Evolutionary conservation across 1,284 basidiomycete genomes (phyloP).

Genomic region (Agaricales sp.): DNA sequence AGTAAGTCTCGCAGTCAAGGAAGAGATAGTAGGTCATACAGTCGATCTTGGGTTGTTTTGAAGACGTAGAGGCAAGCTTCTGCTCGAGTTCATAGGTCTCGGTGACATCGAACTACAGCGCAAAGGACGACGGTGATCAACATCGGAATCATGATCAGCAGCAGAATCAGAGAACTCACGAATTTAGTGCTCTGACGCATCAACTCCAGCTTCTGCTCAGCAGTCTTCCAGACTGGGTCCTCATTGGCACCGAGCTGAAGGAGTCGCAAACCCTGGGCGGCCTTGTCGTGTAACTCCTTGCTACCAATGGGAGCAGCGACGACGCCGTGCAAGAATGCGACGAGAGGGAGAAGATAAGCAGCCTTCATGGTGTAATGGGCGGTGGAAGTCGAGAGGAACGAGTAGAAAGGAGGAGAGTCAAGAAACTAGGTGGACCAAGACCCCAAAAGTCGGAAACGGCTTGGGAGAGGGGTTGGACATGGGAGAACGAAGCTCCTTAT

Average conservation of each 20-base stretch:
- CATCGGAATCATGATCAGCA: slow-evolving; percentile 12
- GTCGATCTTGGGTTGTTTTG: neutral
- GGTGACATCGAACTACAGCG: neutral
- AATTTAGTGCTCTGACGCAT: slow-evolving; percentile 24
- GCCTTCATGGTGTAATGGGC: neutral
- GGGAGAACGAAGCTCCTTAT: too few species aligned
- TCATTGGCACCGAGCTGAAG: slow-evolving; percentile 14
- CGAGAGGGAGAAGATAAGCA: neutral
- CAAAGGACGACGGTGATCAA: neutral
- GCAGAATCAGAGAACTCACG: slow-evolving; percentile 23
- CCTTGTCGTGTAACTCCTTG: slow-evolving; percentile 18
- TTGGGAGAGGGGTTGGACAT: too few species aligned
- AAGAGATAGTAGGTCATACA: neutral
- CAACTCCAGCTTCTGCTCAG: slow-evolving; percentile 30
- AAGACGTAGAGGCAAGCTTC: slow-evolving; percentile 1
- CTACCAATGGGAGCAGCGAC: slow-evolving; percentile 20
- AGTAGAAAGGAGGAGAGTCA: neutral
- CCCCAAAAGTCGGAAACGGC: too few species aligned
- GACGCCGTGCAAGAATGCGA: neutral
- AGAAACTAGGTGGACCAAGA: too few species aligned
- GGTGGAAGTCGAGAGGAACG: neutral
- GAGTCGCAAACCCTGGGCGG: slow-evolving; percentile 9
- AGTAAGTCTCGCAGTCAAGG: neutral
- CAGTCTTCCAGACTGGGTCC: slow-evolving; percentile 27
- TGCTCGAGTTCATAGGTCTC: neutral